These are phyloP conservation scores for Sicyos edulis DNA, from an alignment of 306 rosid genomes.

Conservation along the genomic window DNA sequence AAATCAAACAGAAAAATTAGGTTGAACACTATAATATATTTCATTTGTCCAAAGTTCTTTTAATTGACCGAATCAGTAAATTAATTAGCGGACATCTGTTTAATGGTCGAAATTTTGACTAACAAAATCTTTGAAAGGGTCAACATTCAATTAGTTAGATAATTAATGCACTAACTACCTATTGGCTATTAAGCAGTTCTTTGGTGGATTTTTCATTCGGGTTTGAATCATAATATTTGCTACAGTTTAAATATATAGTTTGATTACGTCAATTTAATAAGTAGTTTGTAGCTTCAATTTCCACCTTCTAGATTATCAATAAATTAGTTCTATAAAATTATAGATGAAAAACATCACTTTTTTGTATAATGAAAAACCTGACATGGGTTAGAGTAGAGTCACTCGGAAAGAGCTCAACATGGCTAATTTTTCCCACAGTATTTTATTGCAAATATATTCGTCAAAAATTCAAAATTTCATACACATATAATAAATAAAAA, in stretches of 20 bases:
- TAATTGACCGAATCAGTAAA: background rate
- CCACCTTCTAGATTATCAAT: background rate
- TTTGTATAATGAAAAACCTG: too few relatives aligned
- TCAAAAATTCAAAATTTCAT: too few relatives aligned
- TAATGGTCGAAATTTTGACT: background rate
- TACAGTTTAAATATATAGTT: background rate
- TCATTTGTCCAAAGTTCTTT: background rate
- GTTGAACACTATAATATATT: too few relatives aligned
- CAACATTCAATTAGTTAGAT: background rate
- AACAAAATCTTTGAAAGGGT: background rate
- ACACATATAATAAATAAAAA: too few relatives aligned
- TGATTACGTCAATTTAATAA: background rate
- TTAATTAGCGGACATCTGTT: background rate
- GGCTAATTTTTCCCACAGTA: too few relatives aligned
- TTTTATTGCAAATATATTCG: too few relatives aligned
- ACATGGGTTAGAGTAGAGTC: too few relatives aligned
- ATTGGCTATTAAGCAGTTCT: background rate
- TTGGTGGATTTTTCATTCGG: background rate
- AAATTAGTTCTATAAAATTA: too few relatives aligned
- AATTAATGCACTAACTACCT: background rate
- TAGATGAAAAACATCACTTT: background rate
- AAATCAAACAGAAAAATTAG: constrained; percentile 9
- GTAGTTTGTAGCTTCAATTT: background rate
- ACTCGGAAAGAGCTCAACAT: too few relatives aligned
- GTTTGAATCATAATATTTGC: background rate